phyloP scores from a whole-genome alignment of 2,329 filamentous ascomycete genomes.

The Penicillium sp. region DNA sequence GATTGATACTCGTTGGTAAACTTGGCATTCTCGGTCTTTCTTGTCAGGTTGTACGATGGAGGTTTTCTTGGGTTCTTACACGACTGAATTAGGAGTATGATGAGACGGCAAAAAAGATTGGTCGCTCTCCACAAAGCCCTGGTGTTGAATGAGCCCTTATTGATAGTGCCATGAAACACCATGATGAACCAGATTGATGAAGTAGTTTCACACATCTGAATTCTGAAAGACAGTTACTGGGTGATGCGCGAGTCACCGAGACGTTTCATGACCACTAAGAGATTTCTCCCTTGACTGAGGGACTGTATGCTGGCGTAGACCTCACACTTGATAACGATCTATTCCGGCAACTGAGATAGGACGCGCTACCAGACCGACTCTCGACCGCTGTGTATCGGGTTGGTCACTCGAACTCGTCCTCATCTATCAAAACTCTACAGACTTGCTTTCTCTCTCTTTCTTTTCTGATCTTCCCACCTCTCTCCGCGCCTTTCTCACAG shows the following conservation, averaged over 20 bases:
- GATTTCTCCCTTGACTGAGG: not conserved
- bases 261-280: not conserved
- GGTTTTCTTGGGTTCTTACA: not conserved
- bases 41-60: no score
- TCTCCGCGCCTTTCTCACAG: not conserved
- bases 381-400: not conserved
- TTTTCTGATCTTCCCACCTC: not conserved
- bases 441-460: not conserved
- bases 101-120: not conserved
- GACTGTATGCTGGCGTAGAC: not conserved
- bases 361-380: not conserved
- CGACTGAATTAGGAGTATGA: not conserved
- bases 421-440: not conserved
- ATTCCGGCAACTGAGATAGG: not conserved
- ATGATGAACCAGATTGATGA: not conserved
- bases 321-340: not conserved
- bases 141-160: not conserved
- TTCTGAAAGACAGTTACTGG: not conserved
- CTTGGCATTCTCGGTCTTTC: not conserved
- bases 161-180: not conserved
- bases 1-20: not conserved
- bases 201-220: not conserved
- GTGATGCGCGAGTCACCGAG: not conserved
- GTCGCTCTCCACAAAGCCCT: not conserved
- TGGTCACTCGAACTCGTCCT: not conserved